Evolutionary conservation across 2,329 filamentous ascomycete genomes (phyloP), one percentile per base, ranked within the genome.

Genomic region (Metarhizium album): DNA sequence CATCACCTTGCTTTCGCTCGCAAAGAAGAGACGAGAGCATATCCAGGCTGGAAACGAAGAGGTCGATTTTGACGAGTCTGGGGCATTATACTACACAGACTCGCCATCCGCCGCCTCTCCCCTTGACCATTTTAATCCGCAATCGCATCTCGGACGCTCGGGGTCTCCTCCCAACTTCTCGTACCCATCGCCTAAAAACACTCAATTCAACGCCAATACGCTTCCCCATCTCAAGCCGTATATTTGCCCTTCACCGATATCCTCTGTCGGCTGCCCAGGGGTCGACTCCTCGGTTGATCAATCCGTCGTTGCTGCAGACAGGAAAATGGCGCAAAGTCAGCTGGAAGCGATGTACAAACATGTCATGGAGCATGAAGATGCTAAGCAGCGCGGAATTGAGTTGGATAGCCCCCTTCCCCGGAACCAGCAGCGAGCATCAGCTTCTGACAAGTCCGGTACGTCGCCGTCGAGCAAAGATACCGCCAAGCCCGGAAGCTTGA

Each of bases 301-400:
- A 53, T 77, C 76, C 53, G 78, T 95, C 16, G 78, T 96, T 23
- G 79, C 84, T 53, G 78, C 80, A 53, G 87, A 95, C 67, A 81
- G 79, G 64, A 75, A 78, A 61, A 84, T 84, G 71, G 83, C 87
- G 55, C 83, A 93, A 66, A 76, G 84, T 57, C 87, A 95, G 65
- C 82, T 96, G 67, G 90, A 95, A 66, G 82, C 87, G 60, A 82
- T 97, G 65, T 97, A 96, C 69, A 89, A 84, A 54, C 86, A 90
- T 58, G 90, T 95, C 56, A 86, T 95, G 83, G 88, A 90, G 66
- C 87, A 95, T 59, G 90, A 96, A 61, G 80, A 78, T 52, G 80
- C 80, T 48, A 84, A 83, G 64, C 71, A 75, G 56, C 73, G 73
- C 46, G 80, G 81, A 31, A 62, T 78, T 42, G 66, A 67, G 18